Base-by-base conservation (phyloP, 2,329 filamentous ascomycete genomes). In the Aspergillus sp. region DNA sequence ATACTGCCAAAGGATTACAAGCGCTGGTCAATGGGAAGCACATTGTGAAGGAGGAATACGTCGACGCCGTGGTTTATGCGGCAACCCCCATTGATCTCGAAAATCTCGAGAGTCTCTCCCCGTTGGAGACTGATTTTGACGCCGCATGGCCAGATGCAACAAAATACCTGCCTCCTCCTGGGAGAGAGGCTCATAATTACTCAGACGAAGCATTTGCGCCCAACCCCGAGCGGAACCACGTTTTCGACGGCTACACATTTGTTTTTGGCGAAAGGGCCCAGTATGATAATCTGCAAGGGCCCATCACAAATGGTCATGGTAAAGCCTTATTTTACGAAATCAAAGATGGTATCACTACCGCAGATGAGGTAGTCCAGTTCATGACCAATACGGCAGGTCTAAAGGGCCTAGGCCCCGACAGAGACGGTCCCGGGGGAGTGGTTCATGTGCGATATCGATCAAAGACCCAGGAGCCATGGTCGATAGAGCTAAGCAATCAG, bases 191-290 rank as follows among this genome's bases (percentile, higher is more conserved):
- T 0, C 85, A 89, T 2, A 82, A 88, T 41, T 85, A 90, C 52
- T 85, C 88, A 0, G 81, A 86, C 9, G 84, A 86, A n/a, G 85
- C 87, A 13, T 94, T 96, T 72, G 82, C 84, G 7, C 94, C 95
- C 0, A 86, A 94, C 64, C 66, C 81, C 0, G 77, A 79, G 17
- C 85, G 95, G 22, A 80, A 81, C 7, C 87, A 89, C 30, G 82
- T 99, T 0, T 98, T 99, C 68, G 87, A 91, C 11, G 91, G 91
- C 3, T 95, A 93, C 71, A 94, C 89, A 0, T 97, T 98, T 71
- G 83, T 99, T 3, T 97, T 98, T 70, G 89, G 93, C 66, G 89
- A 93, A 57, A 77, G 85, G 57, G 81, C 81, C 3, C 94, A 98
- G 74, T 92, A 89, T 74, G 87, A 91, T 7, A 92, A 85, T 65